These are phyloP conservation scores for Globisporangium paroecandrum DNA, from an alignment of 352 stramenopile species.

Conservation along the genomic window DNA sequence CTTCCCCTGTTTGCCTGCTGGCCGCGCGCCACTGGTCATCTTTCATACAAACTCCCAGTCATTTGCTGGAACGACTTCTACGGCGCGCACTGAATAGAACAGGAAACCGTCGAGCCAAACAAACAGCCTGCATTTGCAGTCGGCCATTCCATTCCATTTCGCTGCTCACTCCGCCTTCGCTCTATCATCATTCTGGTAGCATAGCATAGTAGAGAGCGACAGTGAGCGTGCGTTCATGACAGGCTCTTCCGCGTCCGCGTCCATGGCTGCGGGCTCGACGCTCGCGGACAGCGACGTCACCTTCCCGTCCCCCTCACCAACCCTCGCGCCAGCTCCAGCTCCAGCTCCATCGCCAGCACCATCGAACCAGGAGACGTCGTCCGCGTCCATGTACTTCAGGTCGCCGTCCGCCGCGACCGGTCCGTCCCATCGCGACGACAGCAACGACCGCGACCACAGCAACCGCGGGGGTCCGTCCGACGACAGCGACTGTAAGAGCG, in stretches of 20 bases:
- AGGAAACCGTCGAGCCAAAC: not conserved
- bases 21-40: not conserved
- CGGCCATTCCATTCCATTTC: not conserved
- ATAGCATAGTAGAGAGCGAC: not conserved
- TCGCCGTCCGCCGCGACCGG: not conserved
- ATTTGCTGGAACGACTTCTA: conserved; percentile 4
- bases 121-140: not conserved
- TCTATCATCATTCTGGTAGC: not conserved
- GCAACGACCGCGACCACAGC: not conserved
- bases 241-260: conserved; percentile 21
- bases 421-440: not conserved
- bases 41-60: conserved; percentile 1
- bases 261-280: conserved; percentile 16
- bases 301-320: conserved; percentile 13
- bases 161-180: not conserved
- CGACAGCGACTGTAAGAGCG: conserved; percentile 12
- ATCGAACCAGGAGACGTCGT: not conserved
- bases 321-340: not conserved
- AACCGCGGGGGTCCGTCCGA: not conserved
- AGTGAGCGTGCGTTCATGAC: conserved; percentile 2
- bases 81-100: not conserved
- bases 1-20: not conserved
- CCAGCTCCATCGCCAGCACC: not conserved
- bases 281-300: conserved; percentile 23
- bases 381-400: conserved; percentile 6